Conservation (phyloP, 305 asterid genomes). For the Fraxinus dipetala region DNA sequence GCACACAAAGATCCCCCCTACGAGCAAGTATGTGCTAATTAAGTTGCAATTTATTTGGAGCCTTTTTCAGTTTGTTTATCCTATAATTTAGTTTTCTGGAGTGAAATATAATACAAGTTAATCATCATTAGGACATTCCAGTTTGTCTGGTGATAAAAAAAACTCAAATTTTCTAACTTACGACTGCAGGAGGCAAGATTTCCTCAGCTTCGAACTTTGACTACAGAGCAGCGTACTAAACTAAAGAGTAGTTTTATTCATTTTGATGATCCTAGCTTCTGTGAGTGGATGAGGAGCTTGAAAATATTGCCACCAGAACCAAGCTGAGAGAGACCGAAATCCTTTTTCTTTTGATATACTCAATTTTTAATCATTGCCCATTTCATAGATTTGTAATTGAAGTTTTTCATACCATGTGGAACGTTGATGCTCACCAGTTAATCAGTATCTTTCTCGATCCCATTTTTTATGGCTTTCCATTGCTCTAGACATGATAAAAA, state of each 20-base stretch:
- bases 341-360: neutral
- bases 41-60: conserved; percentile 7
- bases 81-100: neutral
- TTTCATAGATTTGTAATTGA: neutral
- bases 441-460: neutral
- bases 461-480: neutral
- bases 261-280: conserved; percentile 93
- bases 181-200: conserved; percentile 83
- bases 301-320: conserved; percentile 85
- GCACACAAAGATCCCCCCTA: conserved; percentile 97
- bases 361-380: neutral
- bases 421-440: neutral
- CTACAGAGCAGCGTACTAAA: conserved; percentile 67
- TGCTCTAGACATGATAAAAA: neutral
- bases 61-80: neutral
- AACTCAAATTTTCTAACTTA: neutral
- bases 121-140: neutral
- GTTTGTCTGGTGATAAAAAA: neutral
- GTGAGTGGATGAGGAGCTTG: conserved; percentile 89
- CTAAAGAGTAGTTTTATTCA: conserved; percentile 83
- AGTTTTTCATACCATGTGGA: neutral
- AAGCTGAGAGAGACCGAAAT: conserved; percentile 28
- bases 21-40: conserved; percentile 59
- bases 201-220: conserved; percentile 83
- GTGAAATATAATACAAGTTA: neutral